These are phyloP conservation scores for Nymphaea thermarum DNA, from an alignment of 164 flowering plant species.

Conservation along the genomic window DNA sequence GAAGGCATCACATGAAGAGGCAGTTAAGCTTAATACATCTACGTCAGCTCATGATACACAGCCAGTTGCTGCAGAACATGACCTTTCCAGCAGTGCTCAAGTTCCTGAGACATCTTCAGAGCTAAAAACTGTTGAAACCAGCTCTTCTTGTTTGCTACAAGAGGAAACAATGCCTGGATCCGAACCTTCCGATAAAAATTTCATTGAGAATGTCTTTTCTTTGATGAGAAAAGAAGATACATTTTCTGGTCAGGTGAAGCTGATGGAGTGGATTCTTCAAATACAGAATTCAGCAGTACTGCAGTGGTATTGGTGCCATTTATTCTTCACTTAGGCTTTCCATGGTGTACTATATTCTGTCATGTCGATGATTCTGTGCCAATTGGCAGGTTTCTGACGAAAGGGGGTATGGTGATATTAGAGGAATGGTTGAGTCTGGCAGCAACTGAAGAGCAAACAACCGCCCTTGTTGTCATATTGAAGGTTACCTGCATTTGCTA, in stretches of 20 bases:
- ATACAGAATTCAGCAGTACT: slow-evolving; percentile 57
- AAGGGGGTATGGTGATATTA: slow-evolving; percentile 83
- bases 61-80: slow-evolving; percentile 20
- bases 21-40: slow-evolving; percentile 18
- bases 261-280: slow-evolving; percentile 86
- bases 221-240: slow-evolving; percentile 75
- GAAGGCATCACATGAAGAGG: slow-evolving; percentile 56
- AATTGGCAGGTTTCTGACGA: slow-evolving; percentile 59
- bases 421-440: slow-evolving; percentile 91
- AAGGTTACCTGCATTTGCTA: slow-evolving; percentile 33
- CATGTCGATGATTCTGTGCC: not conserved
- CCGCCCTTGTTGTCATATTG: slow-evolving; percentile 51
- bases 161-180: slow-evolving; percentile 43
- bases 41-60: slow-evolving; percentile 21
- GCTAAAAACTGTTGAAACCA: slow-evolving; percentile 24
- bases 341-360: not conserved
- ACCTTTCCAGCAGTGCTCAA: slow-evolving; percentile 20
- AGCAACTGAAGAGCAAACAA: slow-evolving; percentile 87
- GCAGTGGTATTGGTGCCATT: slow-evolving; percentile 38
- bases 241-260: slow-evolving; percentile 80
- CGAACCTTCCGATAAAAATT: slow-evolving; percentile 48
- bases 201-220: slow-evolving; percentile 63
- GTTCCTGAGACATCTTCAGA: slow-evolving; percentile 35
- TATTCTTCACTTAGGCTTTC: not conserved
- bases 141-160: slow-evolving; percentile 37